These are phyloP conservation scores for Lasiosphaeris hirsuta DNA, from an alignment of 495 filamentous ascomycete species.

Conservation along the genomic window DNA sequence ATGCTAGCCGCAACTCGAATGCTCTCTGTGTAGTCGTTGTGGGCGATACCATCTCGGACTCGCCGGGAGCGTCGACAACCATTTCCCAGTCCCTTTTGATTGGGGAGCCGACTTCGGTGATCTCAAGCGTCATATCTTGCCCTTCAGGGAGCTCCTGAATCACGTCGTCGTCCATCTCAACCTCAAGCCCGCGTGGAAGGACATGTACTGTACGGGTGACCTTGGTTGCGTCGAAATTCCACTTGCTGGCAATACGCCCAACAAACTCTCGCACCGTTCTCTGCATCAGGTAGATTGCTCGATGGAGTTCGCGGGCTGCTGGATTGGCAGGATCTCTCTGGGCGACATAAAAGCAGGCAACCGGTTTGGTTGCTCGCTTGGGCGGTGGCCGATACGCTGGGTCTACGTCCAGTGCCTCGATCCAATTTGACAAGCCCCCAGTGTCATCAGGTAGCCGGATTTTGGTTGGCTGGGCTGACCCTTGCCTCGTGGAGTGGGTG, in stretches of 20 bases:
- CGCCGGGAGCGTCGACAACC: constrained; percentile 41
- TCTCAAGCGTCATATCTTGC: constrained; percentile 73
- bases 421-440: constrained; percentile 68
- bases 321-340: constrained; percentile 51
- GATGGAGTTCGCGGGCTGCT: constrained; percentile 64
- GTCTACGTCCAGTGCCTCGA: constrained; percentile 90
- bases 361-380: constrained; percentile 63
- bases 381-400: constrained; percentile 75
- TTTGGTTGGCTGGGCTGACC: constrained; percentile 50
- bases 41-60: constrained; percentile 35
- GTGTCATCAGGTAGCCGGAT: constrained; percentile 46
- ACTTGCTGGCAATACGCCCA: constrained; percentile 68
- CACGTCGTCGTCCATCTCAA: constrained; percentile 89
- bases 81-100: constrained; percentile 54
- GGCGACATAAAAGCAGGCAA: constrained; percentile 87
- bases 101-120: constrained; percentile 37
- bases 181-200: constrained; percentile 67
- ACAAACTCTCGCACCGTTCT: constrained; percentile 71
- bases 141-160: constrained; percentile 84
- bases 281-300: constrained; percentile 80
- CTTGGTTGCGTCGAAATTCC: constrained; percentile 65
- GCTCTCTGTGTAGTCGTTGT: constrained; percentile 34
- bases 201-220: constrained; percentile 69
- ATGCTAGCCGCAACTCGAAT: constrained; percentile 48
- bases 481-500: constrained; percentile 37